A percentile compares a stretch with the other conserved stretches of the same genome.
These are phyloP conservation scores for Aureobasidium sp. DNA, from an alignment of 2,329 filamentous ascomycete genomes.

Conservation along the genomic window DNA sequence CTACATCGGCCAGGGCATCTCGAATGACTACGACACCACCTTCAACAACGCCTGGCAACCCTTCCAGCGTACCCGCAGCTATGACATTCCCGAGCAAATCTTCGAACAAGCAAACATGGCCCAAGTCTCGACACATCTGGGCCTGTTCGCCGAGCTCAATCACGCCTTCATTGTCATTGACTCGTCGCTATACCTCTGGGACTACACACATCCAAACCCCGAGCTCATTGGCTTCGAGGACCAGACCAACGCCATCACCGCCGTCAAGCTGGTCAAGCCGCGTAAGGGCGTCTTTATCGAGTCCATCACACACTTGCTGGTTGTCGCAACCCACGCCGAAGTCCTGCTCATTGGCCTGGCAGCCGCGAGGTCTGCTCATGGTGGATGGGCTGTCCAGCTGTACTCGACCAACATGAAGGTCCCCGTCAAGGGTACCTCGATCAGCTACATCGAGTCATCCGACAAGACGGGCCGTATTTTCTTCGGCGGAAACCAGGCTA, in stretches of 20 bases:
- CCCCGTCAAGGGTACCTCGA: constrained; percentile 66
- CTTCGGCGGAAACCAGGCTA: constrained; percentile 72
- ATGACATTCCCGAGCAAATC: constrained; percentile 84
- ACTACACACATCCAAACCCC: constrained; percentile 88
- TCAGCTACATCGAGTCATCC: constrained; percentile 73
- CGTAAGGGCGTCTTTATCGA: constrained; percentile 81
- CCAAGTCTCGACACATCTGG: constrained; percentile 86
- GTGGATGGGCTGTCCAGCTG: constrained; percentile 65
- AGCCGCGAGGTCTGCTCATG: constrained; percentile 55
- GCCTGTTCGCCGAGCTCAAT: constrained; percentile 86
- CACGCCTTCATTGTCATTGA: constrained; percentile 96
- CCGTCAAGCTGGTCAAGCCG: constrained; percentile 81
- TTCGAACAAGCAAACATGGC: constrained; percentile 88
- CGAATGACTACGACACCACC: constrained; percentile 83
- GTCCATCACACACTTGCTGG: constrained; percentile 78
- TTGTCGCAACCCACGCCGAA: constrained; percentile 79
- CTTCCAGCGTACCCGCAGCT: constrained; percentile 79
- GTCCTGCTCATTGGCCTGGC: constrained; percentile 83
- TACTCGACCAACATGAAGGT: constrained; percentile 86
- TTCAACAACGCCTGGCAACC: constrained; percentile 67
- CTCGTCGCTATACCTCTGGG: constrained; percentile 94
- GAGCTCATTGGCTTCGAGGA: constrained; percentile 91
- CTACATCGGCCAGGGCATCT: constrained; percentile 77
- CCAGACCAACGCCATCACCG: constrained; percentile 76
- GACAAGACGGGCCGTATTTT: constrained; percentile 80